Base-by-base conservation (phyloP, 257 asterid species). In the Voacanga thouarsii region DNA sequence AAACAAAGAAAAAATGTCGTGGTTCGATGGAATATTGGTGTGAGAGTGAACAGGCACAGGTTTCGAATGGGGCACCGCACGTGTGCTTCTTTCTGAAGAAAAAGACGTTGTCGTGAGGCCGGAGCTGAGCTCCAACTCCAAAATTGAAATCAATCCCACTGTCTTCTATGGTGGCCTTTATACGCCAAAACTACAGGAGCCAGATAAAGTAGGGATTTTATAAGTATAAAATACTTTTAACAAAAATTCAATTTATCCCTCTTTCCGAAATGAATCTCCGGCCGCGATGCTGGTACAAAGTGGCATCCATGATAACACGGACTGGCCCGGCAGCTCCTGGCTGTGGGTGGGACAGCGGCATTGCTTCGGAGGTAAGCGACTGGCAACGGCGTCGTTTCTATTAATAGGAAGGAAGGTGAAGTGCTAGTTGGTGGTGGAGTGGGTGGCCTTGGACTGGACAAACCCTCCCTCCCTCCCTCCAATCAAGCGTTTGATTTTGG, bases 351-450 rank as follows among this genome's bases (percentile, higher is more conserved):
- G 72, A 28, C 59, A 26, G 26, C n/a, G 72, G 73, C 56, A 69
- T 80, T 77, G 85, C 85, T 82, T 87, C 84, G 75, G 79, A 78
- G 84, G 77, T 78, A 86, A 85, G 91, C 77, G 86, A 33, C 37
- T 33, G 37, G 2, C 37, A 33, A 33, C 37, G 86, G 82, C 87
- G 85, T 83, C 88, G 86, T 83, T 33, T 33, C 37, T 33, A 33
- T 33, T 2, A 33, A 33, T 33, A 33, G 37, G 37, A 33, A 33
- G 37, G 37, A 33, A 33, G 37, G 37, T 33, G 37, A 1, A 33
- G 37, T 33, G 37, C 2, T 33, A 33, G 37, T 84, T 84, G 56
- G 23, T 0, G 72, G 39, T 55, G 79, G 60, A 80, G 82, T 66
- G n/a, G n/a, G n/a, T n/a, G n/a, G n/a, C n/a, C n/a, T n/a, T n/a